Conservation (phyloP, 75 land plant species). For the Chamaecyparis obtusa region DNA sequence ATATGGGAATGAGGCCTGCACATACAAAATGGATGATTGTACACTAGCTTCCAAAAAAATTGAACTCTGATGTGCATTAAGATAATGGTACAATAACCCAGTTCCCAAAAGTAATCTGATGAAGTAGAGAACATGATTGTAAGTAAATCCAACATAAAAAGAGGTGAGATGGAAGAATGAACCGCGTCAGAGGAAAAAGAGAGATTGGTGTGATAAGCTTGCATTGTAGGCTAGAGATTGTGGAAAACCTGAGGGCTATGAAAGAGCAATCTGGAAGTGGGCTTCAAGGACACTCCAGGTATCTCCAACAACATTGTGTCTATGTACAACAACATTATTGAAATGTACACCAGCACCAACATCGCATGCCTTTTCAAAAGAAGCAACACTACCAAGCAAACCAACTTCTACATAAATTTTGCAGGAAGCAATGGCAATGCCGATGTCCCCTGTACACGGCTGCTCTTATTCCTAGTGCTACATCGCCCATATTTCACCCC, state of each 20-base stretch:
- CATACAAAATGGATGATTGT: no score
- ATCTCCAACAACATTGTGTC: slow-evolving; percentile 27
- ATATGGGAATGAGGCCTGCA: no score
- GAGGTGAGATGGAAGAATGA: background rate
- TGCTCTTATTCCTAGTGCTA: background rate
- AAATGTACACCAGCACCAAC: slow-evolving; percentile 35
- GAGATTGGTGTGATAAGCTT: slow-evolving; percentile 15
- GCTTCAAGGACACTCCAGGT: background rate
- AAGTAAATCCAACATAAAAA: background rate
- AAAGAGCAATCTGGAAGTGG: slow-evolving; percentile 32
- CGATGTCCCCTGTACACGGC: background rate
- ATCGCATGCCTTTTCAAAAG: slow-evolving; percentile 28
- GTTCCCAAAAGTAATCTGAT: no score
- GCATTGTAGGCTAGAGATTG: slow-evolving; percentile 42
- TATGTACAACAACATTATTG: slow-evolving; percentile 41
- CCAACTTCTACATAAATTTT: slow-evolving; percentile 19
- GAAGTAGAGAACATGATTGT: no score
- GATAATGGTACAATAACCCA: no score
- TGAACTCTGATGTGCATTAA: no score
- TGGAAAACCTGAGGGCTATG: slow-evolving; percentile 38
- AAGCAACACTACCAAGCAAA: slow-evolving; percentile 19
- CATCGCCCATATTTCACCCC: slow-evolving; percentile 16
- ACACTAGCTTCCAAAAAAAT: no score
- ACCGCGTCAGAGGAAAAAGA: slow-evolving; percentile 37
- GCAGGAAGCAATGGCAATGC: background rate